Evolutionary conservation across 352 stramenopile genomes (phyloP), one percentile per base, ranked within the genome.

Genomic region (Pythium plurisporium): DNA sequence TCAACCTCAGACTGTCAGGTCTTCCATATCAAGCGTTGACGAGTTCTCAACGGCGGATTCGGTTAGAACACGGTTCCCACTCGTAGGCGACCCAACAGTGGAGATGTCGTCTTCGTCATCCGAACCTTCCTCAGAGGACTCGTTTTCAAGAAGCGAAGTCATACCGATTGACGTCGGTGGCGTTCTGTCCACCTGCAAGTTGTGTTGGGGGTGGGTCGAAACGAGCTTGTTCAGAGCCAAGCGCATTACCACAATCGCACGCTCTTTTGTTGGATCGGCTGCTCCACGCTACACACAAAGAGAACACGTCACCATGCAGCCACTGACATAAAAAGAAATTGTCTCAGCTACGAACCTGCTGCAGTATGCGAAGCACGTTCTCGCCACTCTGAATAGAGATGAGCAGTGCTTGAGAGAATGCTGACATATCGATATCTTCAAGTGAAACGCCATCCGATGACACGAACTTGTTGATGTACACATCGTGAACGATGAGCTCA

Each of bases 381-480:
- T 91, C 82, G 54, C 84, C 78, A 45, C 82, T 91, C 55, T 93
- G 82, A 27, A 93, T 91, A 3, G 80, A 89, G 30, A 91, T 91
- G 30, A 91, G 59, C 40, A 93, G 65, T 34, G 80, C 77, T 53
- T 91, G 77, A 0, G 79, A 91, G 42, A 93, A 85, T 1, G 79
- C 69, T 31, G 79, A 84, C 72, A 90, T 86, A 64, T 89, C 79
- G 37, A 91, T 76, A 55, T 85, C 78, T 15, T 84, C 71, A 7
- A 91, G 59, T 17, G 83, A 66, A n/a, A 86, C 66, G 5, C 72
- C 67, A 11, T 81, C 67, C 10, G 72, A 75, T 1, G 56, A 73
- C 14, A 91, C 72, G 55, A 92, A 91, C 45, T 91, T 90, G 64
- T 85, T 76, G 42, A 94, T 71, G 62, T 93, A 94, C 22, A 94